phyloP scores from a whole-genome alignment of 2,329 filamentous ascomycete species.

The Fusarium pininemorale region DNA sequence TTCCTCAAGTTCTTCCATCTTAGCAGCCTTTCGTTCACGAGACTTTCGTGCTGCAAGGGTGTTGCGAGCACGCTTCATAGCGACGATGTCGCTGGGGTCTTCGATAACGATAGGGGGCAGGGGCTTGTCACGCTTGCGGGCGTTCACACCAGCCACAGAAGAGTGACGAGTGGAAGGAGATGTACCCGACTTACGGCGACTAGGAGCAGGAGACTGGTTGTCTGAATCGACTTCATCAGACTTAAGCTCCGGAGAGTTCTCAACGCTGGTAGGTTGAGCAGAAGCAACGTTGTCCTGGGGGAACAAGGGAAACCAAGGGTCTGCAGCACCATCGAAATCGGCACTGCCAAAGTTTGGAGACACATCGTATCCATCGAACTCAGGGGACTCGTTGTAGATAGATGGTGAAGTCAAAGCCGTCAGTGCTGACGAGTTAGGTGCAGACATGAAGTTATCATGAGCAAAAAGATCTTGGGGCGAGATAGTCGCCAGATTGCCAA shows the following conservation, averaged over 20 bases:
- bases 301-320: slow-evolving; percentile 79
- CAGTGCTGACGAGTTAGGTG: slow-evolving; percentile 82
- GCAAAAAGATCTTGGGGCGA: slow-evolving; percentile 85
- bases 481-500: slow-evolving; percentile 73
- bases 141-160: slow-evolving; percentile 73
- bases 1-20: slow-evolving; percentile 77
- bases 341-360: slow-evolving; percentile 78
- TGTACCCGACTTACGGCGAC: slow-evolving; percentile 57
- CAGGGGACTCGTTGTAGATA: slow-evolving; percentile 80
- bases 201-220: slow-evolving; percentile 50
- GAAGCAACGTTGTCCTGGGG: slow-evolving; percentile 56
- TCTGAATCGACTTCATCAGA: slow-evolving; percentile 61
- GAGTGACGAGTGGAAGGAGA: slow-evolving; percentile 70
- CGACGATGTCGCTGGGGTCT: slow-evolving; percentile 77
- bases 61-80: slow-evolving; percentile 92
- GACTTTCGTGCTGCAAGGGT: slow-evolving; percentile 94
- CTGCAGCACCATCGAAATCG: slow-evolving; percentile 63
- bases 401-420: slow-evolving; percentile 88
- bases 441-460: slow-evolving; percentile 74
- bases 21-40: slow-evolving; percentile 82
- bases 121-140: slow-evolving; percentile 82
- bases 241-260: slow-evolving; percentile 55
- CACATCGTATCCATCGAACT: slow-evolving; percentile 77
- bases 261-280: slow-evolving; percentile 42
- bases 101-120: slow-evolving; percentile 80